Conservation (phyloP, 2,329 filamentous ascomycete genomes). For the Verticillium albo-atrum region DNA sequence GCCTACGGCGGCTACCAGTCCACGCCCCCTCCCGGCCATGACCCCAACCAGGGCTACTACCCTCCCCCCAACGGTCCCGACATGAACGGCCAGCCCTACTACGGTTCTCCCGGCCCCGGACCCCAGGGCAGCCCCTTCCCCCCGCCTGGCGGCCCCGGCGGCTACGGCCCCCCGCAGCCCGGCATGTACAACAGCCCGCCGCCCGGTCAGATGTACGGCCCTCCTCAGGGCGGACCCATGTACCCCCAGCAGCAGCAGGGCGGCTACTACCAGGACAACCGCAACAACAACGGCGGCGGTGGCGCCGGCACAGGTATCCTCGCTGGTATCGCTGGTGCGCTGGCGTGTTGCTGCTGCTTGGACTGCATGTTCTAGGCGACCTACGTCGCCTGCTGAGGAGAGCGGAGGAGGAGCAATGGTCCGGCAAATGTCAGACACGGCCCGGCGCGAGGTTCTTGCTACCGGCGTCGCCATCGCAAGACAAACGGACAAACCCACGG, state of each 20-base stretch:
- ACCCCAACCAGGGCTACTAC: constrained; percentile 18
- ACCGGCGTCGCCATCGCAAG: not conserved
- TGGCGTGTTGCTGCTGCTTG: constrained; percentile 57
- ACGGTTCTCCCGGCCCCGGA: constrained; percentile 13
- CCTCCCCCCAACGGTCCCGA: constrained; percentile 1
- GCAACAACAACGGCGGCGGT: constrained; percentile 20
- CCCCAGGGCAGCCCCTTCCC: constrained; percentile 20
- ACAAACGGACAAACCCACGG: not conserved
- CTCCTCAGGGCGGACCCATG: constrained; percentile 12
- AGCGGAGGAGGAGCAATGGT: not conserved
- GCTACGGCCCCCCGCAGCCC: constrained; percentile 4
- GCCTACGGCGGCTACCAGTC: constrained; percentile 38
- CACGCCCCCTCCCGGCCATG: constrained; percentile 15
- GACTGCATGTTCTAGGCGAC: constrained; percentile 47
- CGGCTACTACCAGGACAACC: constrained; percentile 21
- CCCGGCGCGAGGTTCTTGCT: not conserved
- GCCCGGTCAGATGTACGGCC: constrained; percentile 23
- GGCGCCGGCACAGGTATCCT: constrained; percentile 29
- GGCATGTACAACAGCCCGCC: constrained; percentile 21
- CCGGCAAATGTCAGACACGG: not conserved
- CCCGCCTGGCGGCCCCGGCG: constrained; percentile 8
- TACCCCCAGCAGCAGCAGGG: constrained; percentile 19
- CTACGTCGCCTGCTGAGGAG: not conserved
- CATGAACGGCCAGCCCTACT: constrained; percentile 9
- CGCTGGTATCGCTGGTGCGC: constrained; percentile 42